These are phyloP conservation scores for Keithomyces neogunnii DNA, from an alignment of 2,329 filamentous ascomycete genomes.

Conservation along the genomic window DNA sequence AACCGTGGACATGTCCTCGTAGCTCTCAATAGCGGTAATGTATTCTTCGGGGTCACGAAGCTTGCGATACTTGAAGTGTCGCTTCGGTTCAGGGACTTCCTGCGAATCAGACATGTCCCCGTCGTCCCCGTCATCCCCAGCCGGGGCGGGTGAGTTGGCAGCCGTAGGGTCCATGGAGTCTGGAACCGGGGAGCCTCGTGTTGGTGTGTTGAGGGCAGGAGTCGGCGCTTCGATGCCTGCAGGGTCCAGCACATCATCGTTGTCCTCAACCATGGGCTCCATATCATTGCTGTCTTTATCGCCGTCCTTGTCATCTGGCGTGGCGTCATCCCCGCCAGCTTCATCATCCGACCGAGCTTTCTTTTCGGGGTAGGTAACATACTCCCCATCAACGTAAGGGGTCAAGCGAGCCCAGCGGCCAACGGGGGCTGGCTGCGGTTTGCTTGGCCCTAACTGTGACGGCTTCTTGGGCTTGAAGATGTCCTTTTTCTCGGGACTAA, in stretches of 20 bases:
- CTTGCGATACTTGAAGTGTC: constrained; percentile 38
- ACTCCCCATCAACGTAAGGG: constrained; percentile 31
- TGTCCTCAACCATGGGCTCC: constrained; percentile 24
- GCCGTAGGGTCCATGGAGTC: constrained; percentile 30
- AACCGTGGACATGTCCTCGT: constrained; percentile 37
- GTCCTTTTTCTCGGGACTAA: neutral
- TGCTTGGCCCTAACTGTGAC: constrained; percentile 7
- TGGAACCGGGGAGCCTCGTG: constrained; percentile 28
- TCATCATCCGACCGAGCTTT: constrained; percentile 24
- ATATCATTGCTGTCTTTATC: constrained; percentile 14
- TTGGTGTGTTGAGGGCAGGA: constrained; percentile 29
- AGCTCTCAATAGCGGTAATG: constrained; percentile 37
- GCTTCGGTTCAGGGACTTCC: constrained; percentile 18
- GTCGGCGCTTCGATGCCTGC: constrained; percentile 24
- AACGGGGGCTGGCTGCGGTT: constrained; percentile 20
- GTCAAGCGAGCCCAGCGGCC: constrained; percentile 31
- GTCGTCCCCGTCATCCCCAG: constrained; percentile 27
- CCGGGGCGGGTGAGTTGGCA: constrained; percentile 28
- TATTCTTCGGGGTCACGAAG: constrained; percentile 43
- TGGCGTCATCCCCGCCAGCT: constrained; percentile 19
- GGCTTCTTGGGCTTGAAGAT: neutral
- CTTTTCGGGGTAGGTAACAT: constrained; percentile 29
- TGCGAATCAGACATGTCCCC: constrained; percentile 26
- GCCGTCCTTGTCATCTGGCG: constrained; percentile 19
- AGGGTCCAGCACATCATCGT: constrained; percentile 22